A percentile compares a stretch with the other conserved stretches of the same genome.
Evolutionary conservation across 148 eudicot genomes (phyloP).

Genomic region (Rhododendron molle): DNA sequence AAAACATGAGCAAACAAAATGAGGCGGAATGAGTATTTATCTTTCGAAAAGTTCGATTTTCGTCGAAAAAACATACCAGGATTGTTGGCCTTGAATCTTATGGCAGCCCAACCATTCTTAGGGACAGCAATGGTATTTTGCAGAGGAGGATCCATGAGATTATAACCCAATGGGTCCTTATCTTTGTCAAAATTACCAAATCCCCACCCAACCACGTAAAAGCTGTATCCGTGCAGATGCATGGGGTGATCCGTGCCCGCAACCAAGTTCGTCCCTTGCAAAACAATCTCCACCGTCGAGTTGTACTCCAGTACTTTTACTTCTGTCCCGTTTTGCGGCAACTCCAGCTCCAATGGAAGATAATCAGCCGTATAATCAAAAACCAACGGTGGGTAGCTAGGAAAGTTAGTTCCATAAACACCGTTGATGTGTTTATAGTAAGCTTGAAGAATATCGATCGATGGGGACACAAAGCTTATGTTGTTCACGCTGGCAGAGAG

Average conservation of each 20-base stretch:
- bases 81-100: slow-evolving; percentile 15
- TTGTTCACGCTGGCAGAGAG: slow-evolving; percentile 18
- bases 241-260: slow-evolving; percentile 20
- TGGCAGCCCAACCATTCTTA: slow-evolving; percentile 16
- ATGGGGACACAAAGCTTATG: slow-evolving; percentile 13
- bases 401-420: slow-evolving; percentile 15
- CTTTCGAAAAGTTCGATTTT: too few species aligned
- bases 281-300: slow-evolving; percentile 17
- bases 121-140: slow-evolving; percentile 19
- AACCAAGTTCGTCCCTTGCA: slow-evolving; percentile 16
- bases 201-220: slow-evolving; percentile 19
- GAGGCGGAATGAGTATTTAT: too few species aligned
- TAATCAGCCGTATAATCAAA: slow-evolving; percentile 11
- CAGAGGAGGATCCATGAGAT: slow-evolving; percentile 17
- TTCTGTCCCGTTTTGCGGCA: neutral
- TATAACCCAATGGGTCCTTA: slow-evolving; percentile 21
- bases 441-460: slow-evolving; percentile 17
- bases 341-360: neutral
- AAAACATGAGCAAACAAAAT: too few species aligned
- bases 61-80: neutral
- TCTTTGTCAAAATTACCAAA: slow-evolving; percentile 17
- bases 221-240: slow-evolving; percentile 23
- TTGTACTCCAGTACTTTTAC: slow-evolving; percentile 14
- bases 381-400: slow-evolving; percentile 8
- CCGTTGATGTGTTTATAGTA: slow-evolving; percentile 14